These are phyloP conservation scores for Aspergillus pseudotamarii DNA, from an alignment of 2,329 filamentous ascomycete genomes.

Conservation along the genomic window DNA sequence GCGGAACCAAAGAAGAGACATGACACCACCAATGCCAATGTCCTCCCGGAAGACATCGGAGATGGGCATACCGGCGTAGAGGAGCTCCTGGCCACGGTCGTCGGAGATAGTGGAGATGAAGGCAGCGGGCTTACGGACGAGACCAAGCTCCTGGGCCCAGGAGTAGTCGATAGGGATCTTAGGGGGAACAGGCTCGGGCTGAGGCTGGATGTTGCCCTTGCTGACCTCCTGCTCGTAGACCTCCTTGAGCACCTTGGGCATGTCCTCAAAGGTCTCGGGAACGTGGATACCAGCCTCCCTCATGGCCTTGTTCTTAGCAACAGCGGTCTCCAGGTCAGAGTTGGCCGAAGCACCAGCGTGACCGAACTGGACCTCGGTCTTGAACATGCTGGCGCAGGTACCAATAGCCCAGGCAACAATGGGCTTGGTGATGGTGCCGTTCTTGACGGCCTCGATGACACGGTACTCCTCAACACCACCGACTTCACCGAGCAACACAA, in stretches of 20 bases:
- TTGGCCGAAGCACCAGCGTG: constrained; percentile 99
- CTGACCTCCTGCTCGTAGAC: constrained; percentile 90
- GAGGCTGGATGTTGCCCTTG: constrained; percentile 80
- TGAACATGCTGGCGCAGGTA: constrained; percentile 99
- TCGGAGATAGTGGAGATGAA: constrained; percentile 99
- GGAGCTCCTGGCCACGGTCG: constrained; percentile 97
- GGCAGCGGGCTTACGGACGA: constrained; percentile 98
- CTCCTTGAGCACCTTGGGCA: constrained; percentile 72
- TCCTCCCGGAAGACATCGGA: constrained; percentile 99
- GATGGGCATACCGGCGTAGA: constrained; percentile 99
- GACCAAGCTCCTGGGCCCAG: constrained; percentile 98
- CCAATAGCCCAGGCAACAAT: constrained; percentile 99
- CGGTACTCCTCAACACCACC: constrained; percentile 99
- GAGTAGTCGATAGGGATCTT: constrained; percentile 99
- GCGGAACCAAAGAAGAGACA: constrained; percentile 99
- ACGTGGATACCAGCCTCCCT: constrained; percentile 91
- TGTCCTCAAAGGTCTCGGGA: constrained; percentile 94
- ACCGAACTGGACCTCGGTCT: constrained; percentile 99
- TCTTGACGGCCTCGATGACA: constrained; percentile 96
- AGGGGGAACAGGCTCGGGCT: constrained; percentile 86
- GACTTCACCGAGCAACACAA: constrained; percentile 93
- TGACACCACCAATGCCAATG: constrained; percentile 98
- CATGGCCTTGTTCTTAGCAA: constrained; percentile 97
- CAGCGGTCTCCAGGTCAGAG: constrained; percentile 97
- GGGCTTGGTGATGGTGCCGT: constrained; percentile 93